These are phyloP conservation scores for Zygosaccharomyces pseudobailii DNA, from an alignment of 1,139 yeast species.

Conservation along the genomic window DNA sequence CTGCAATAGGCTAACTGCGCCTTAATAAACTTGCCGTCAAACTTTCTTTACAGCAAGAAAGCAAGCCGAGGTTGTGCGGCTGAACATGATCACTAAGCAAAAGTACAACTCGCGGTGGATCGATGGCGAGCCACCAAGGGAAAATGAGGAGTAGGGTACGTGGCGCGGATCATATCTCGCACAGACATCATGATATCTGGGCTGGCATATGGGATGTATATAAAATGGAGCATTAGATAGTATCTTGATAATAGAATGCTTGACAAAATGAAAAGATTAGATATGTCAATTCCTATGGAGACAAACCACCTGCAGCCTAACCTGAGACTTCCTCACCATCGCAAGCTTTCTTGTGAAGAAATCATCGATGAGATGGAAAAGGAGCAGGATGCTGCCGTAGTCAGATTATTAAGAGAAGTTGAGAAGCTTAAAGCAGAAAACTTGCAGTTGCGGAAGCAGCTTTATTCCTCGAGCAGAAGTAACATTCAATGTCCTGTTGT, in stretches of 20 bases:
- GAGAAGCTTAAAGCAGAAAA: slow-evolving; percentile 50
- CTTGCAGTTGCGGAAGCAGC: slow-evolving; percentile 18
- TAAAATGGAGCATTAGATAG: neutral
- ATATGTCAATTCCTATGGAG: slow-evolving; percentile 2
- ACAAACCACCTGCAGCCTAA: slow-evolving; percentile 10
- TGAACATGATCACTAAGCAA: neutral
- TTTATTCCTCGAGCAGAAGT: slow-evolving; percentile 5
- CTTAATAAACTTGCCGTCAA: neutral
- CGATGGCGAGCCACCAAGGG: neutral
- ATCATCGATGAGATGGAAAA: slow-evolving; percentile 61
- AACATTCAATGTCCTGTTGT: neutral
- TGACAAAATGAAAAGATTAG: no score
- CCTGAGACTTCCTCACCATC: slow-evolving; percentile 9
- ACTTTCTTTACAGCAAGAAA: slow-evolving; percentile 1
- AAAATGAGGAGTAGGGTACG: neutral
- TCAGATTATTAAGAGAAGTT: slow-evolving; percentile 54
- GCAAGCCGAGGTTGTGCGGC: neutral
- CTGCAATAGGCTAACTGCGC: neutral
- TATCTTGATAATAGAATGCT: neutral
- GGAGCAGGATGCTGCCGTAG: slow-evolving; percentile 64
- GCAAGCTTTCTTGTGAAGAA: slow-evolving; percentile 38
- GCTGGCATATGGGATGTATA: neutral
- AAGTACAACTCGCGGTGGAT: neutral
- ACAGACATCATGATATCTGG: no score
- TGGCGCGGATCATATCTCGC: neutral